Conservation (phyloP, 116 monocot genomes). For the Iris pallida region DNA sequence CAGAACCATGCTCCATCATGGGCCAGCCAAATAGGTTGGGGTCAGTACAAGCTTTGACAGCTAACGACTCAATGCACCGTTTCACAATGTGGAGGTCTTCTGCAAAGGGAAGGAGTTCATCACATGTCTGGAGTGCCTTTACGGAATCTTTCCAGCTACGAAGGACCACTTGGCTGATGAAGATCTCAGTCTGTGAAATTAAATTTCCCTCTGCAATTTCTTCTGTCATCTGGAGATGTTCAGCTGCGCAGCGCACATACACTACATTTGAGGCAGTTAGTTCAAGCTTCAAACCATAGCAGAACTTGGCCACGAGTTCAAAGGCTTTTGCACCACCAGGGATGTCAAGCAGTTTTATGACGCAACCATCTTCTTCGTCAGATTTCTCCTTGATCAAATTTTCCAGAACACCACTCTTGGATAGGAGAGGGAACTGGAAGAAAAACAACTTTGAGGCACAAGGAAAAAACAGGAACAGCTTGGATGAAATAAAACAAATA, state of each 20-base stretch:
- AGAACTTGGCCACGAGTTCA: conserved; percentile 69
- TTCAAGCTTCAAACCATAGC: conserved; percentile 73
- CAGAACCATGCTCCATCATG: conserved; percentile 47
- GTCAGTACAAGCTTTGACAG: conserved; percentile 65
- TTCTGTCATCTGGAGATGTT: conserved; percentile 74
- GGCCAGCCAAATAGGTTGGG: conserved; percentile 81
- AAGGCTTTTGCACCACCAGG: conserved; percentile 66
- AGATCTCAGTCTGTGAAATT: conserved; percentile 57
- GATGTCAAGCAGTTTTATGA: conserved; percentile 43
- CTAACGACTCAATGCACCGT: conserved; percentile 71
- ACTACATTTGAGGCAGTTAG: conserved; percentile 64
- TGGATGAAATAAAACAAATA: neutral
- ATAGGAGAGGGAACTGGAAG: conserved; percentile 72
- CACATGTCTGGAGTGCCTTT: conserved; percentile 54
- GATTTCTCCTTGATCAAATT: conserved; percentile 52
- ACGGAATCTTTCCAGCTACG: conserved; percentile 76
- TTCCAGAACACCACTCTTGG: conserved; percentile 60
- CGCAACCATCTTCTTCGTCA: conserved; percentile 28
- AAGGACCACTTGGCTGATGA: conserved; percentile 57
- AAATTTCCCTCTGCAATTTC: conserved; percentile 66
- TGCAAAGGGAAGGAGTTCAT: conserved; percentile 43
- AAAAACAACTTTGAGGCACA: conserved; percentile 1
- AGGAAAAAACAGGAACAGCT: neutral
- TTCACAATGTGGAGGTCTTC: conserved; percentile 63
- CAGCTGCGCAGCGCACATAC: conserved; percentile 56